Evolutionary conservation across 2,329 filamentous ascomycete species (phyloP).

Genomic region (Cladophialophora yegresii): DNA sequence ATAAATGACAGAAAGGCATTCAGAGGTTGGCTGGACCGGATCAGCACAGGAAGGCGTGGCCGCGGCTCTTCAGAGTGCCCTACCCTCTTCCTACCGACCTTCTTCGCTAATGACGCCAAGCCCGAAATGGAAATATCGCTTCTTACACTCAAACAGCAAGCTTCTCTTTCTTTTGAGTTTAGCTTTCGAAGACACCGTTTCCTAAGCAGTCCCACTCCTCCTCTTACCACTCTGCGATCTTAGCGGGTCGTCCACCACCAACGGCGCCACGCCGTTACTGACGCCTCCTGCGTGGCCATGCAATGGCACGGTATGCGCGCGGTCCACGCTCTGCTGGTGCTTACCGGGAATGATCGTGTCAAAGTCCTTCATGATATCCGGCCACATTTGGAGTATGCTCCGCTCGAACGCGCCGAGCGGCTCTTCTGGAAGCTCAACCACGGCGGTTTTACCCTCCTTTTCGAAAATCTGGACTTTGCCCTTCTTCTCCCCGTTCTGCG

Average conservation of each 20-base stretch:
- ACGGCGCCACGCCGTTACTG: not conserved
- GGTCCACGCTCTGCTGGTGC: conserved; percentile 15
- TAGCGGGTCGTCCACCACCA: conserved; percentile 9
- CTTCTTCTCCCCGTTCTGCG: not conserved
- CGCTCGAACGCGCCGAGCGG: conserved; percentile 33
- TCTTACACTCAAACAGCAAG: not conserved
- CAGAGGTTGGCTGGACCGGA: not conserved
- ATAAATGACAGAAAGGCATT: not conserved
- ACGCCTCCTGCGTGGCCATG: not conserved
- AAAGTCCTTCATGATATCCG: conserved; percentile 28
- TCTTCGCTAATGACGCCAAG: not conserved
- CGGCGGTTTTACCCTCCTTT: conserved; percentile 17
- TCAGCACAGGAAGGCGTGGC: not conserved
- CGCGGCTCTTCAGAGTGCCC: not conserved
- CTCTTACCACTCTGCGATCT: conserved; percentile 19
- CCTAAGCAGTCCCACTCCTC: conserved; percentile 19
- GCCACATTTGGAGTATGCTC: conserved; percentile 31
- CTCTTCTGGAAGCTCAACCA: conserved; percentile 32
- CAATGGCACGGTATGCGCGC: conserved; percentile 11
- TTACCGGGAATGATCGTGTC: conserved; percentile 24
- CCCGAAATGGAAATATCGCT: not conserved
- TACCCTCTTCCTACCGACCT: not conserved
- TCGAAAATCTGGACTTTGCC: conserved; percentile 15
- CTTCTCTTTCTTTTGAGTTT: not conserved
- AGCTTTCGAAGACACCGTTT: not conserved